phyloP scores from a whole-genome alignment of 495 filamentous ascomycete genomes.

The Podospora didyma region DNA sequence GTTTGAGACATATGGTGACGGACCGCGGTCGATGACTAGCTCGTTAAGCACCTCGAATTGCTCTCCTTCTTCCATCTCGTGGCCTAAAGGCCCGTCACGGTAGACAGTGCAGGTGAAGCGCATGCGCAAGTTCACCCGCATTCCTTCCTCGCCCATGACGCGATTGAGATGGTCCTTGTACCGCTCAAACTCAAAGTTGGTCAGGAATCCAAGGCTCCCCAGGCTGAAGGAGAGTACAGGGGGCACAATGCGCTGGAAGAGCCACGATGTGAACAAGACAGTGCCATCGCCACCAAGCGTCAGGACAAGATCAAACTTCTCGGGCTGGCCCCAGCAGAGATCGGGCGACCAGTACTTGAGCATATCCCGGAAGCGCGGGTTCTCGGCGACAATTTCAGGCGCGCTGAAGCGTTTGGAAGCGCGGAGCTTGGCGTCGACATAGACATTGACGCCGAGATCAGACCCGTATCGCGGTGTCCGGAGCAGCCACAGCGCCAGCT shows the following conservation, averaged over 20 bases:
- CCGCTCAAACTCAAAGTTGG: constrained; percentile 81
- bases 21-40: constrained; percentile 93
- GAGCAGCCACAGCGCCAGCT: constrained; percentile 82
- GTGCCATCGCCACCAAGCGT: constrained; percentile 92
- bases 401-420: constrained; percentile 83
- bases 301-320: constrained; percentile 88
- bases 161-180: constrained; percentile 78
- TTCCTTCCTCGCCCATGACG: constrained; percentile 87
- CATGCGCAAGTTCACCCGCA: constrained; percentile 94
- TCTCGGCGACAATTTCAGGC: constrained; percentile 63
- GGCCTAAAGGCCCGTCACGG: constrained; percentile 47
- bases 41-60: constrained; percentile 97
- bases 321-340: constrained; percentile 82
- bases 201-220: constrained; percentile 86
- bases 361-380: constrained; percentile 71
- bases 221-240: constrained; percentile 86
- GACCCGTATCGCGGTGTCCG: constrained; percentile 77
- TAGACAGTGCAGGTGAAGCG: constrained; percentile 95
- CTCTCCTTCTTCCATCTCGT: constrained; percentile 67
- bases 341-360: constrained; percentile 92
- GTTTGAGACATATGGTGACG: constrained; percentile 94
- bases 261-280: constrained; percentile 86
- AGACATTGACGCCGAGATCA: constrained; percentile 79
- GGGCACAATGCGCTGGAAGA: constrained; percentile 90
- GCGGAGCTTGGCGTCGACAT: constrained; percentile 87